Evolutionary conservation across 2,329 filamentous ascomycete genomes (phyloP).

Genomic region (Curvularia eragrostidis): DNA sequence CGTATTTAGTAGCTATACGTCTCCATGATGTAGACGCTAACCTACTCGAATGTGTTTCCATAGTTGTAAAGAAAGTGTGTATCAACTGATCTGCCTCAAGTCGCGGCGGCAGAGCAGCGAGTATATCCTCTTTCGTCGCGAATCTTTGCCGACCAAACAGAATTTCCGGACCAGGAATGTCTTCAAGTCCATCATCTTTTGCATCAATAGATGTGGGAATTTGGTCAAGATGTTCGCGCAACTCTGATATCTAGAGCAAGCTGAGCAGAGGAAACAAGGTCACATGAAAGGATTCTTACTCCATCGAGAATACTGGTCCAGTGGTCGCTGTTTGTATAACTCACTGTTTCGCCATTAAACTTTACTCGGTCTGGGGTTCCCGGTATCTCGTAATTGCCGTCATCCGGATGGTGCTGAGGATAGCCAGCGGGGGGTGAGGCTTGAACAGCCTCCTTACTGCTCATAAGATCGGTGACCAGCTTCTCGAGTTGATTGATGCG

Average conservation of each 20-base stretch:
- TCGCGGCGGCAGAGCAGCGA: slow-evolving; percentile 37
- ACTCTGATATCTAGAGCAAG: slow-evolving; percentile 37
- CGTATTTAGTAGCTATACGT: slow-evolving; percentile 7
- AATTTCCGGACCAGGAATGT: slow-evolving; percentile 37
- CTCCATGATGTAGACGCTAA: neutral
- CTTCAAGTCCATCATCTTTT: slow-evolving; percentile 19
- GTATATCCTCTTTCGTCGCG: slow-evolving; percentile 38
- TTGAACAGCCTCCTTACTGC: slow-evolving; percentile 25
- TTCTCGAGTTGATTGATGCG: slow-evolving; percentile 48
- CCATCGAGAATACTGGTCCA: slow-evolving; percentile 49
- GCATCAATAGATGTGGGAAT: slow-evolving; percentile 34
- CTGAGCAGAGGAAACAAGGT: slow-evolving; percentile 3
- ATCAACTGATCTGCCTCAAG: slow-evolving; percentile 37
- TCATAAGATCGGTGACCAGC: slow-evolving; percentile 46
- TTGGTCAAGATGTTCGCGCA: slow-evolving; percentile 42
- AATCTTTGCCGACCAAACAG: slow-evolving; percentile 39
- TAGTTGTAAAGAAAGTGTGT: slow-evolving; percentile 34
- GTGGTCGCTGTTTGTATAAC: slow-evolving; percentile 43
- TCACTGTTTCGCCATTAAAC: slow-evolving; percentile 36
- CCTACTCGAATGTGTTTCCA: slow-evolving; percentile 40
- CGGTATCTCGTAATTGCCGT: slow-evolving; percentile 24
- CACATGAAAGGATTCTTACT: slow-evolving; percentile 24
- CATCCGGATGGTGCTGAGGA: slow-evolving; percentile 8
- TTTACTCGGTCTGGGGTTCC: slow-evolving; percentile 42
- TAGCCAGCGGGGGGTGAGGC: slow-evolving; percentile 6